Base-by-base conservation (phyloP, 257 asterid species). In the Salvia hispanica region DNA sequence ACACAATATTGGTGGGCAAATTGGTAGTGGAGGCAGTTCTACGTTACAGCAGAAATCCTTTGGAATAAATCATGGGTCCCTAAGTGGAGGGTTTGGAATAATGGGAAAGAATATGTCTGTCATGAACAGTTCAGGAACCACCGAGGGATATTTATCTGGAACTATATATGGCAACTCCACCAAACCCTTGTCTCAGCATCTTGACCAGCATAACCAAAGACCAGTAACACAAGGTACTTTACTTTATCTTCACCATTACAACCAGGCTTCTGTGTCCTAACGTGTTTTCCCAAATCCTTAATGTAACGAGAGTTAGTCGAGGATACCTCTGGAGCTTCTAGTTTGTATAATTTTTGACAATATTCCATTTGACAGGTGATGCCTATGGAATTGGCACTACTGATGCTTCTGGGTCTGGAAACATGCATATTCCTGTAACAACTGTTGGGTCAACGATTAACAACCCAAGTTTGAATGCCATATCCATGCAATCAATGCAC, bases 1-100 rank as follows among this genome's bases (percentile, higher is more conserved):
- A 80, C 99, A 84, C 63, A 86, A 80, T 72, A 87, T 87, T 81
- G 92, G 95, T 51, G 89, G 90, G 81, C 95, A 84, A 54, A 82
- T 88, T 91, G 82, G 93, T 68, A 85, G 95, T 60, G 98, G 95
- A 58, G 78, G 84, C 62, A 84, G 92, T 80, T 76, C 96, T 75
- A 79, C 85, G 12, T 63, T 91, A 88, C 93, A 83, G 80, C 92
- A 84, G 75, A 91, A 82, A 77, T 74, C 96, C 40, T 82, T 84
- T 81, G 95, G 87, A 52, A 66, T 84, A 64, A 73, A 95, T 77
- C 82, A 78, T 78, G 94, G 82, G 57, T 71, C 85, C 52, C 72
- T 73, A 70, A 83, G 78, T 71, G 96, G 89, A 64, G 97, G 92
- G 60, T 69, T 83, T 69, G 96, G 95, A 56, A 80, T 83, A 78